Conservation (phyloP, 352 stramenopile genomes). For the Phytophthora sp. region DNA sequence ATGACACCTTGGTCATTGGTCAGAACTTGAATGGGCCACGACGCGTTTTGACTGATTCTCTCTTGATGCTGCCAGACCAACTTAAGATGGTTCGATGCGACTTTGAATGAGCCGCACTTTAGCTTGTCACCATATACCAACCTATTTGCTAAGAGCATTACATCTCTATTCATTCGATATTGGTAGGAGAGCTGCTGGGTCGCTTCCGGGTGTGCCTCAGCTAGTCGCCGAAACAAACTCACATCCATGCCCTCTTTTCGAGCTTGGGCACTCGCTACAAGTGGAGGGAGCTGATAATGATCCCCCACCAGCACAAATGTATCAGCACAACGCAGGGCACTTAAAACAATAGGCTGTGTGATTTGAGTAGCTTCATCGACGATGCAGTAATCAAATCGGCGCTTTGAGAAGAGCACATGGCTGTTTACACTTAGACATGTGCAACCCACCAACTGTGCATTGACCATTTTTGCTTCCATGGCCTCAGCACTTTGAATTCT, state of each 20-base stretch:
- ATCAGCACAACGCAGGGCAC: conserved; percentile 92
- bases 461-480: conserved; percentile 58
- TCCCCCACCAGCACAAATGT: conserved; percentile 98
- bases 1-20: conserved; percentile 61
- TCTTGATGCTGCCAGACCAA: conserved; percentile 28
- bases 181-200: conserved; percentile 96
- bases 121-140: conserved; percentile 94
- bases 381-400: conserved; percentile 98
- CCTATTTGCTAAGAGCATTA: conserved; percentile 96
- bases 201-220: conserved; percentile 90
- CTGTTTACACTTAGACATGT: conserved; percentile 81
- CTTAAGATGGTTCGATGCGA: conserved; percentile 57
- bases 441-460: conserved; percentile 66
- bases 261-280: conserved; percentile 92
- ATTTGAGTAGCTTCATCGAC: conserved; percentile 99
- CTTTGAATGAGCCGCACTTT: conserved; percentile 85
- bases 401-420: conserved; percentile 78
- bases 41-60: conserved; percentile 8
- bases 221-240: conserved; percentile 92
- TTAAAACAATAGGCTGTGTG: conserved; percentile 95
- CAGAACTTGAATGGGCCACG: conserved; percentile 51
- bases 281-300: conserved; percentile 97
- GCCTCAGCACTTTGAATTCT: conserved; percentile 42
- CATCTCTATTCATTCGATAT: conserved; percentile 98
- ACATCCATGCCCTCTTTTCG: conserved; percentile 84